These are phyloP conservation scores for Monilinia polystroma DNA, from an alignment of 2,329 filamentous ascomycete species.

Conservation along the genomic window DNA sequence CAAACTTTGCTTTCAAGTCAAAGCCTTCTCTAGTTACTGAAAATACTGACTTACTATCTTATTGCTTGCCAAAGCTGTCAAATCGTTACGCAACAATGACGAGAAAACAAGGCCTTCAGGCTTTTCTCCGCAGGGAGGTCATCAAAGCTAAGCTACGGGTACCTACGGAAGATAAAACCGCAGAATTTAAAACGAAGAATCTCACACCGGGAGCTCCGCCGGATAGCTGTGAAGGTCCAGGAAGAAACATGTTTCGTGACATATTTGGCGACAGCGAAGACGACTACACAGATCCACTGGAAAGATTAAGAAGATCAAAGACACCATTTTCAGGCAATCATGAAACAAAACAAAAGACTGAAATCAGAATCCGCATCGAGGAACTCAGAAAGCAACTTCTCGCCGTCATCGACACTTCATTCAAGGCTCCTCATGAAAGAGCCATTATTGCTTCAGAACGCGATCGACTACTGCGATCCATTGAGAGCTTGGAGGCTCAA, in stretches of 20 bases:
- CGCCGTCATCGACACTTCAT: slow-evolving; percentile 8
- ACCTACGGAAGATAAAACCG: not conserved
- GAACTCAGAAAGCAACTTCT: slow-evolving; percentile 16
- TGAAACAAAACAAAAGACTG: slow-evolving; percentile 1
- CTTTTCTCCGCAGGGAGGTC: slow-evolving; percentile 25
- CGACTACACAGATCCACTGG: slow-evolving; percentile 1
- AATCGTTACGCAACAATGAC: not conserved
- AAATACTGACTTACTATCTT: not conserved
- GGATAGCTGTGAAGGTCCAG: not conserved
- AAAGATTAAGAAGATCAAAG: not conserved
- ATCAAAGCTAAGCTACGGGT: slow-evolving; percentile 20
- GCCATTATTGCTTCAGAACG: slow-evolving; percentile 1
- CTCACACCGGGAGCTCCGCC: not conserved
- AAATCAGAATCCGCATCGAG: slow-evolving; percentile 3
- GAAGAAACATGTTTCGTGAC: not conserved
- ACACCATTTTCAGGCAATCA: not conserved
- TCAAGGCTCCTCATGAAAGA: not conserved
- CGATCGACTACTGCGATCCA: slow-evolving; percentile 15
- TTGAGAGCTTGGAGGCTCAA: slow-evolving; percentile 21
- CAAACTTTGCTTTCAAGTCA: not conserved
- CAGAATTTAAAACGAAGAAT: not conserved
- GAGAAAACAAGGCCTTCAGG: slow-evolving; percentile 14
- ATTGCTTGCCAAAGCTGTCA: not conserved
- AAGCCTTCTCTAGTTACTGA: not conserved
- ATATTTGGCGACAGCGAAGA: slow-evolving; percentile 13